phyloP scores from a whole-genome alignment of 805 yeast genomes.

The Lachancea lanzarotensis region DNA sequence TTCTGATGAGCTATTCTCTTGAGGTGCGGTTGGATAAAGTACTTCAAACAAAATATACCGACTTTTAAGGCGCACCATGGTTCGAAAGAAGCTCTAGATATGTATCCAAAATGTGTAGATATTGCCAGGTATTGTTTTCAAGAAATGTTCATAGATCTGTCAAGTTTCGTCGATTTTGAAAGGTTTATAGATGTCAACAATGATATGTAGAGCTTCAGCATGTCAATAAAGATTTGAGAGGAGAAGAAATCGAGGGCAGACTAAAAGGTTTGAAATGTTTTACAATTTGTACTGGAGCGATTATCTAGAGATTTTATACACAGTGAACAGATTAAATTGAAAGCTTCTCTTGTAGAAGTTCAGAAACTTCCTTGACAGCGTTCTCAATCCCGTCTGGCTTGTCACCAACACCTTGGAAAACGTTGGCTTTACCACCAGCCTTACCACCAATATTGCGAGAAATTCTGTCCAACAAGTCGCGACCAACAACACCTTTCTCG shows the following conservation, averaged over 20 bases:
- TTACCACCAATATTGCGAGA: slow-evolving; percentile 82
- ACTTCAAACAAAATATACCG: slow-evolving; percentile 80
- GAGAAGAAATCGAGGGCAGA: background rate
- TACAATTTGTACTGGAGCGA: background rate
- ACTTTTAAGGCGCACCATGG: slow-evolving; percentile 84
- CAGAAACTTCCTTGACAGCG: slow-evolving; percentile 68
- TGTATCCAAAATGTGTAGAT: no score
- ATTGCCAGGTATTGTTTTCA: no score
- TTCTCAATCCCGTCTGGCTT: slow-evolving; percentile 59
- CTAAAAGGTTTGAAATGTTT: background rate
- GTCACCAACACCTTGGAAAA: slow-evolving; percentile 95
- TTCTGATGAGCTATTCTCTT: slow-evolving; percentile 2
- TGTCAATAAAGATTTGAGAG: background rate
- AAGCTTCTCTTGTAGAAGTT: slow-evolving; percentile 55
- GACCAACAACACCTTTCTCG: slow-evolving; percentile 64
- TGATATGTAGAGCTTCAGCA: background rate
- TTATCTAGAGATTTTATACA: background rate
- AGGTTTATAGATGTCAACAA: no score
- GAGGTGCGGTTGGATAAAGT: slow-evolving; percentile 35
- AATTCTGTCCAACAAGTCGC: slow-evolving; percentile 67
- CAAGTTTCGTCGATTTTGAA: no score
- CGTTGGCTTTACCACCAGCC: slow-evolving; percentile 97
- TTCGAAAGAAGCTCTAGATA: background rate
- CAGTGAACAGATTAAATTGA: slow-evolving; percentile 12
- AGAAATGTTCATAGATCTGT: no score